A percentile compares a stretch with the other conserved stretches of the same genome.
phyloP scores from a whole-genome alignment of 2,329 filamentous ascomycete genomes.

The Microcyclosporella mali region DNA sequence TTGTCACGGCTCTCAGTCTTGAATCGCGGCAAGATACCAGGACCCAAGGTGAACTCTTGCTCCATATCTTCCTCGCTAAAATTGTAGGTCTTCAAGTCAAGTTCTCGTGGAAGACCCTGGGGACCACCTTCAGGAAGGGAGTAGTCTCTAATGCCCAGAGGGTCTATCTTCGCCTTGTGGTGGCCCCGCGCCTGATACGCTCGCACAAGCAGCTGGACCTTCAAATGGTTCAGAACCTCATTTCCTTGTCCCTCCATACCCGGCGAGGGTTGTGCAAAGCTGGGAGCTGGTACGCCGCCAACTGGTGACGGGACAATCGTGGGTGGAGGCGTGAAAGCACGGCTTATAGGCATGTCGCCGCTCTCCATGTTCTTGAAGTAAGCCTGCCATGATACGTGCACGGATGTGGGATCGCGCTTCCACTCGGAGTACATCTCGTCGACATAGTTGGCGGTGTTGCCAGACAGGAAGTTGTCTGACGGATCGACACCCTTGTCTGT shows the following conservation, averaged over 20 bases:
- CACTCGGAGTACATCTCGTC: constrained; percentile 99
- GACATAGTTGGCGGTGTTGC: constrained; percentile 97
- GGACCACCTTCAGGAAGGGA: constrained; percentile 4
- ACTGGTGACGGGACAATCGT: constrained; percentile 79
- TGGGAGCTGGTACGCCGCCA: constrained; percentile 67
- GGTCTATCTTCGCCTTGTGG: constrained; percentile 97
- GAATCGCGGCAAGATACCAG: constrained; percentile 91
- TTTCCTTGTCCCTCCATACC: constrained; percentile 62
- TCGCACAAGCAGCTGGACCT: constrained; percentile 93
- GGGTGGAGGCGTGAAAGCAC: constrained; percentile 93
- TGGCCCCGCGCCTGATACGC: constrained; percentile 97
- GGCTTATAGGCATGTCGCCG: constrained; percentile 93
- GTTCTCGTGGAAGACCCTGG: constrained; percentile 62
- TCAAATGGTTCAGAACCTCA: constrained; percentile 91
- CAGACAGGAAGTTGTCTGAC: constrained; percentile 92
- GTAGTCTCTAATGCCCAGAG: constrained; percentile 85
- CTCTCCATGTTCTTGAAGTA: constrained; percentile 99
- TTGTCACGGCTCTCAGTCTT: constrained; percentile 81
- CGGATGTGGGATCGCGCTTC: constrained; percentile 87
- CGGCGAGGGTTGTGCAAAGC: constrained; percentile 62
- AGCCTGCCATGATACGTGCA: constrained; percentile 97
- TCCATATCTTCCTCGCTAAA: constrained; percentile 94
- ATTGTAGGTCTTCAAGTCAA: constrained; percentile 87
- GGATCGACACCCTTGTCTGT: constrained; percentile 64
- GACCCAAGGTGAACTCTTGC: constrained; percentile 83